Conservation (phyloP, 2,329 filamentous ascomycete species). For the Exutisphaerella laricina region DNA sequence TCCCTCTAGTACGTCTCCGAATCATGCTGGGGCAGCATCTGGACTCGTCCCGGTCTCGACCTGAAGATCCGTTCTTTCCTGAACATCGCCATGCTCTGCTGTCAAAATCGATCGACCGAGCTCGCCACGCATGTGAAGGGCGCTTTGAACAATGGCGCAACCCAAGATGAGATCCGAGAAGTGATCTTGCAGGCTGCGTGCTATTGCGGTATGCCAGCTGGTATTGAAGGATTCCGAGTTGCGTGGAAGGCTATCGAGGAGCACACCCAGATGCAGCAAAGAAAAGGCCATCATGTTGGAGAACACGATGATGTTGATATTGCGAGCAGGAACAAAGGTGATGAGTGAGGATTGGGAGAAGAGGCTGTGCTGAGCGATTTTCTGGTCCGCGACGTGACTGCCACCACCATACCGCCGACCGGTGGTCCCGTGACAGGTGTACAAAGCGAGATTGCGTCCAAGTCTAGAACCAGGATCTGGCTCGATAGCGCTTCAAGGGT, state of each 20-base stretch:
- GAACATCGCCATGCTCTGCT: conserved; percentile 61
- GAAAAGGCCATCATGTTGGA: conserved; percentile 6
- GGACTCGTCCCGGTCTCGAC: conserved; percentile 58
- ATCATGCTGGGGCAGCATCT: conserved; percentile 59
- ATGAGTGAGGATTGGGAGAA: no score
- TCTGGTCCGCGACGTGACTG: no score
- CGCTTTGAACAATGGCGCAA: conserved; percentile 57
- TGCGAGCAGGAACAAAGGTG: conserved; percentile 13
- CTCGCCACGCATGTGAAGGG: conserved; percentile 58
- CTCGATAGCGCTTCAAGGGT: no score
- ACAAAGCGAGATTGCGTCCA: no score
- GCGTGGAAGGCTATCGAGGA: conserved; percentile 49
- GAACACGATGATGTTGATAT: conserved; percentile 20
- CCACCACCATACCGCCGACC: no score
- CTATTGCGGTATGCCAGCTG: conserved; percentile 52
- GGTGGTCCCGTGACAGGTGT: no score
- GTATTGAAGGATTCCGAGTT: conserved; percentile 50
- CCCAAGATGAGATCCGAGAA: conserved; percentile 58
- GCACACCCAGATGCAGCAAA: conserved; percentile 34
- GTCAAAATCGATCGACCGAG: conserved; percentile 55
- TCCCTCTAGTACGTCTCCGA: conserved; percentile 48
- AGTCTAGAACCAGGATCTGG: no score
- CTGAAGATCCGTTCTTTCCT: conserved; percentile 57
- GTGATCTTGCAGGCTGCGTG: conserved; percentile 48
- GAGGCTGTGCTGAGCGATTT: no score